Conservation (phyloP, 1,284 basidiomycete species). For the Tilletia walkeri region DNA sequence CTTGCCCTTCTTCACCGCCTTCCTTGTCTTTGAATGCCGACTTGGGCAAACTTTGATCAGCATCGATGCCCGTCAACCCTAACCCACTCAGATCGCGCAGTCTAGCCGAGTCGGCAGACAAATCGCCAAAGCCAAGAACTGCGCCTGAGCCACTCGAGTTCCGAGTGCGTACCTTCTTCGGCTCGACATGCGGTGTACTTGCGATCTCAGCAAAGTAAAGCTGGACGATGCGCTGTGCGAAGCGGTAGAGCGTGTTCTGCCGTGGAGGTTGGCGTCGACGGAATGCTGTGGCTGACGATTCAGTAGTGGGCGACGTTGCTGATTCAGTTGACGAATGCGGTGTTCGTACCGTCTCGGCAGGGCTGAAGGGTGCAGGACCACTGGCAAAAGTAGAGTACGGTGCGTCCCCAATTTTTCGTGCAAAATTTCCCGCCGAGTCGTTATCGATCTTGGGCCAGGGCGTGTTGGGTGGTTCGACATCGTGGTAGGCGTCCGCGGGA, state of each 20-base stretch:
- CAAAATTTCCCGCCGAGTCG: background rate
- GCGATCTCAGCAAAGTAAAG: slow-evolving; percentile 43
- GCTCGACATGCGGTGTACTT: slow-evolving; percentile 7
- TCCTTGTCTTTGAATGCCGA: slow-evolving; percentile 18
- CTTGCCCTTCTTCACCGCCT: slow-evolving; percentile 7
- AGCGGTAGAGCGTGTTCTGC: slow-evolving; percentile 33
- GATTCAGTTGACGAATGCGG: slow-evolving; percentile 21
- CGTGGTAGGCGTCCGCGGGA: slow-evolving; percentile 39
- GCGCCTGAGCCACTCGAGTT: slow-evolving; percentile 2
- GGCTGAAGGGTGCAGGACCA: slow-evolving; percentile 24
- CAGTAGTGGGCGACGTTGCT: background rate
- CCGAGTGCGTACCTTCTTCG: background rate
- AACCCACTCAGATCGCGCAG: background rate
- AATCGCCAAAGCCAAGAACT: background rate
- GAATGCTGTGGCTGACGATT: slow-evolving; percentile 1
- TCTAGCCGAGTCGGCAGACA: background rate
- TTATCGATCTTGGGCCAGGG: slow-evolving; percentile 8
- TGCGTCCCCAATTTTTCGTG: slow-evolving; percentile 27
- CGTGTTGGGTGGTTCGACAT: slow-evolving; percentile 34
- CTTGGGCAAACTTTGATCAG: slow-evolving; percentile 23
- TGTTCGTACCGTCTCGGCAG: background rate
- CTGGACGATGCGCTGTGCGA: slow-evolving; percentile 44
- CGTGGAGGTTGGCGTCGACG: background rate
- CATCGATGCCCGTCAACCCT: slow-evolving; percentile 23
- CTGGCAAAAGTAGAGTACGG: slow-evolving; percentile 37